Percentiles rank a stretch among this genome's conserved stretches.
Conservation (phyloP, 2,329 filamentous ascomycete species). For the Penicillium hesseltinei region DNA sequence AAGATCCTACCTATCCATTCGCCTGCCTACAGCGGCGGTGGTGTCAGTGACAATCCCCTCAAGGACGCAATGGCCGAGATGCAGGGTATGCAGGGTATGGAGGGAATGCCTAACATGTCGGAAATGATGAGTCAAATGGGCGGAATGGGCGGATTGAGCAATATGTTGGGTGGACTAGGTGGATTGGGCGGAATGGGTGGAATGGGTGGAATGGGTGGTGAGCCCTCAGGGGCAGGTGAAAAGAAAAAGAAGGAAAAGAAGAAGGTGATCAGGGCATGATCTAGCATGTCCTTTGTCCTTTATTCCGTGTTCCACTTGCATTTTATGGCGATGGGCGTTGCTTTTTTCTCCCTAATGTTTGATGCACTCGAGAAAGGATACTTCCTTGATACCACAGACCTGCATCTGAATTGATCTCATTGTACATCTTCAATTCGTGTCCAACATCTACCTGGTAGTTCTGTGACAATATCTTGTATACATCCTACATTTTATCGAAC, state of each 20-base stretch:
- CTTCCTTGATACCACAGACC: slow-evolving; percentile 7
- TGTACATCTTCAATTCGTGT: slow-evolving; percentile 3
- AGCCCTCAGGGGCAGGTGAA: slow-evolving; percentile 30
- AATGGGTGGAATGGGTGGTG: slow-evolving; percentile 35
- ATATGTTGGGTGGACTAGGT: slow-evolving; percentile 5
- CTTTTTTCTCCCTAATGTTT: slow-evolving; percentile 11
- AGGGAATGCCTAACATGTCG: slow-evolving; percentile 53
- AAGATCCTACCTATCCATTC: slow-evolving; percentile 82
- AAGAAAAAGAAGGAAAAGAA: slow-evolving; percentile 53
- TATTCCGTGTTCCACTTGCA: slow-evolving; percentile 32
- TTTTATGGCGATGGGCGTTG: slow-evolving; percentile 42
- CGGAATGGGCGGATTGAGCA: slow-evolving; percentile 51
- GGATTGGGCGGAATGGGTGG: slow-evolving; percentile 6
- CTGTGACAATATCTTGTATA: neutral
- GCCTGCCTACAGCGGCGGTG: slow-evolving; percentile 85
- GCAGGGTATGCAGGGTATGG: slow-evolving; percentile 52
- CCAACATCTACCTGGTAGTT: neutral
- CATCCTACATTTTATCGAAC: neutral
- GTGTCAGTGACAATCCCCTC: slow-evolving; percentile 89
- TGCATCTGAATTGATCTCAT: slow-evolving; percentile 6
- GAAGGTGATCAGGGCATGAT: slow-evolving; percentile 44
- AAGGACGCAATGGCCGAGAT: slow-evolving; percentile 98
- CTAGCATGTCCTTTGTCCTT: slow-evolving; percentile 9
- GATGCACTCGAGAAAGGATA: slow-evolving; percentile 9
- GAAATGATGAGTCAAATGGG: slow-evolving; percentile 13